Evolutionary conservation across 495 filamentous ascomycete species (phyloP).

Genomic region (Neurospora sp.): DNA sequence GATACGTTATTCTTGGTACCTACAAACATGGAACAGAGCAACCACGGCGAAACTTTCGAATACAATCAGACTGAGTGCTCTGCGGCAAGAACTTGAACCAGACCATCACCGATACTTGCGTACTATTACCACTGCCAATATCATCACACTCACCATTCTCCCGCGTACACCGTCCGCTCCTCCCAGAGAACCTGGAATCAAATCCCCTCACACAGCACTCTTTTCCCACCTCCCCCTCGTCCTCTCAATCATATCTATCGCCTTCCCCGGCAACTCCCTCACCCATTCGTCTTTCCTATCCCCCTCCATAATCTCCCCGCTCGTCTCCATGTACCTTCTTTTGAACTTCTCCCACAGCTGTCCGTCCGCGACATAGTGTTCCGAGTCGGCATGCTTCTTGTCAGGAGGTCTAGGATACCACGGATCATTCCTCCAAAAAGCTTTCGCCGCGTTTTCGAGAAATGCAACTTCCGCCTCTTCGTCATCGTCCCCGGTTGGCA

Average conservation of each 20-base stretch:
- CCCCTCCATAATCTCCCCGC: background rate
- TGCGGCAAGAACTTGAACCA: too few relatives aligned
- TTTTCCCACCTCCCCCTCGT: background rate
- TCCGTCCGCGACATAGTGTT: background rate
- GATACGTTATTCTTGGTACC: too few relatives aligned
- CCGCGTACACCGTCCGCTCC: too few relatives aligned
- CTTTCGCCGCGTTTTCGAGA: slow-evolving; percentile 21
- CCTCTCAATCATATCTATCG: background rate
- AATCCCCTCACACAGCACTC: background rate
- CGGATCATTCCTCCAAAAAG: slow-evolving; percentile 33
- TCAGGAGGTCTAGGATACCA: slow-evolving; percentile 27
- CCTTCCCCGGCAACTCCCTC: background rate
- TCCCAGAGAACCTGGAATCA: too few relatives aligned
- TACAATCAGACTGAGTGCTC: too few relatives aligned
- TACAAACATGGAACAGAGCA: too few relatives aligned
- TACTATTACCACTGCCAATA: too few relatives aligned
- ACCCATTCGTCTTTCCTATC: background rate
- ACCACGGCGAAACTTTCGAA: too few relatives aligned
- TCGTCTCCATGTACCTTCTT: background rate
- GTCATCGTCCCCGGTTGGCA: slow-evolving; percentile 19
- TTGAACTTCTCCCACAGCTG: background rate
- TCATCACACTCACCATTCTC: background rate
- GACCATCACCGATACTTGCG: too few relatives aligned
- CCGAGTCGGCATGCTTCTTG: background rate
- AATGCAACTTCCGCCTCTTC: background rate